Evolutionary conservation across 306 rosid species (phyloP), one percentile per base, ranked within the genome.

Genomic region (Calophaca sinica): DNA sequence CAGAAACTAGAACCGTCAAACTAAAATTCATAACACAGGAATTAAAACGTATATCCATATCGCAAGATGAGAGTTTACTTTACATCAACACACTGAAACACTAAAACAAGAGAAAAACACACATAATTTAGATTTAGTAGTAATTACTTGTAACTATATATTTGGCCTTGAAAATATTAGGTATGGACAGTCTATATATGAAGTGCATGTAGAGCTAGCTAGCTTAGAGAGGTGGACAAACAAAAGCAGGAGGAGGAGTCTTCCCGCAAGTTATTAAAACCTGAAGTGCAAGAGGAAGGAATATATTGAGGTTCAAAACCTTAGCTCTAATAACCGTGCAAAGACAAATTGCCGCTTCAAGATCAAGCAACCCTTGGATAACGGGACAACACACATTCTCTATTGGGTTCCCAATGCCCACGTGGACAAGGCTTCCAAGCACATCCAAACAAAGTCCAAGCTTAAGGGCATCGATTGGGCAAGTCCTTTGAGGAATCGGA

Each of bases 281-380:
- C 74, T 94, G 96, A 36, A 91, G 96, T 6, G 98, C 94, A 42
- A 91, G 88, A 48, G 98, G 98, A 62, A 91, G 58, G 70, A 81
- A 89, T 14, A 94, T 83, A 73, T 91, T 89, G 4, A 94, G 86
- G 81, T 89, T 91, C 3, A 91, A 87, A 76, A 94, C 89, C 89
- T 80, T 89, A 72, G 86, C 70, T 84, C 93, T 84, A 71, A 94
- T 88, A 11, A 80, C 70, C 6, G 91, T 88, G 88, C 98, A 94
- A 33, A 91, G 94, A 60, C 98, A 94, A 59, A 94, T 73, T 0
- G 98, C 97, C 4, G 98, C 98, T 81, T 94, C 97, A 44, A 94
- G 86, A 75, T 94, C 94, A 54, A 91, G 85, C 80, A 94, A 74
- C 15, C 97, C 97, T 79, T 86, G 82, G 2, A 94, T 90, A 48